Base-by-base conservation (phyloP, 176 grass and related monocot genomes). In the Oryza glaberrima region DNA sequence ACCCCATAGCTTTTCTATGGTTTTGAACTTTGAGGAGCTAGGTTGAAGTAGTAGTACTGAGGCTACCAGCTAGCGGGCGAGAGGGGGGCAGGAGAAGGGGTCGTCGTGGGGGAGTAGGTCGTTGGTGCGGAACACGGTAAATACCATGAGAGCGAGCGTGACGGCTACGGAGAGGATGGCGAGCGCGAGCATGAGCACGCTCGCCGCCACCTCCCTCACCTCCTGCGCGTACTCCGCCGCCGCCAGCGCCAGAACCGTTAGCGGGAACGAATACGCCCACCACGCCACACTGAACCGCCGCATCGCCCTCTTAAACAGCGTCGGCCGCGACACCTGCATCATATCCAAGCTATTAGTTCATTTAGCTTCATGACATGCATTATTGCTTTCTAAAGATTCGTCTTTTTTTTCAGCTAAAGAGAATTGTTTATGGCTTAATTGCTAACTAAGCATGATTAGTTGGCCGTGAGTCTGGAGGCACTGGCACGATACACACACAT, bases 221-320 rank as follows among this genome's bases (percentile, higher is more conserved):
- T 81, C 86, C 68, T 85, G 86, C 19, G 94, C 92, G 34, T 97
- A 94, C 82, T 92, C 90, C 6, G 88, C 86, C 8, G 94, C 88
- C 41, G 92, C 88, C 66, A 97, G 83, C 47, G 94, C 94, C 4
- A 97, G 88, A 26, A 86, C 56, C 19, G 90, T 91, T 26, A 97
- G 66, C 38, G 94, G 94, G 88, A 97, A 97, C 8, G 94, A 97
- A 78, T 97, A 97, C 3, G 90, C 94, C 94, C 94, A 97, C 94
- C 94, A 97, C 7, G 94, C 94, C 17, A 97, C 88, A 45, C 72
- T 92, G 83, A 94, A 97, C 48, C 92, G 84, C 38, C 90, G 90
- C 94, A 97, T 97, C 22, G 94, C 77, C 15, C 90, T 85, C 76
- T 70, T 88, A 83, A 97, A 97, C 72, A 97, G 43, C 11, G 74